A percentile compares a stretch with the other conserved stretches of the same genome.
Conservation (phyloP, 140 eudicot genomes). For the Bidens hawaiensis region DNA sequence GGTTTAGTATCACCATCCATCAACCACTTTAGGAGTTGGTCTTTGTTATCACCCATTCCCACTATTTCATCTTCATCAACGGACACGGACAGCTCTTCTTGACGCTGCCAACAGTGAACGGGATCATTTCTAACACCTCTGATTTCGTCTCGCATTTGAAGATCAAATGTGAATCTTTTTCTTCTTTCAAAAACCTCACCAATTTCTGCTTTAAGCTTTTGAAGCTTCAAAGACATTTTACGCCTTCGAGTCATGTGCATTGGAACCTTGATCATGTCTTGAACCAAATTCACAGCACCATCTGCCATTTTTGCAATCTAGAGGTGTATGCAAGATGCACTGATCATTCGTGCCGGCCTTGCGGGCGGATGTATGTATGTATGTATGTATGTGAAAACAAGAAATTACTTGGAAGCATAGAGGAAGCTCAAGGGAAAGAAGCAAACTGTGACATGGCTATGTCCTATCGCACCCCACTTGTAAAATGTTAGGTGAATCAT, state of each 20-base stretch:
- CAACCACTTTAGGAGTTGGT: constrained; percentile 30
- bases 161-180: constrained; percentile 38
- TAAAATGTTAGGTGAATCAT: too few relatives aligned
- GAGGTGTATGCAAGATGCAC: background rate
- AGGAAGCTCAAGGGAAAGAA: constrained; percentile 19
- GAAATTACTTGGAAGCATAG: background rate
- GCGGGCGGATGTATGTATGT: background rate
- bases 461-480: too few relatives aligned
- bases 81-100: constrained; percentile 37
- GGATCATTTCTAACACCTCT: constrained; percentile 25
- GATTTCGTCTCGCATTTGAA: constrained; percentile 16
- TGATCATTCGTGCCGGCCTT: too few relatives aligned
- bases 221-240: constrained; percentile 30
- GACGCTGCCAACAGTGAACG: constrained; percentile 46
- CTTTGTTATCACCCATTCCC: constrained; percentile 43
- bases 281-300: constrained; percentile 50
- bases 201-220: constrained; percentile 41
- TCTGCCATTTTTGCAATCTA: constrained; percentile 43
- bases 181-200: constrained; percentile 43
- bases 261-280: constrained; percentile 33
- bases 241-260: constrained; percentile 28
- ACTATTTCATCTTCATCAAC: constrained; percentile 45
- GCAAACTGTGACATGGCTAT: too few relatives aligned
- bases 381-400: constrained; percentile 17
- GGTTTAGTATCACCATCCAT: constrained; percentile 29